Evolutionary conservation across 1,284 basidiomycete species (phyloP).

Genomic region (Afroboletus lepidellus): DNA sequence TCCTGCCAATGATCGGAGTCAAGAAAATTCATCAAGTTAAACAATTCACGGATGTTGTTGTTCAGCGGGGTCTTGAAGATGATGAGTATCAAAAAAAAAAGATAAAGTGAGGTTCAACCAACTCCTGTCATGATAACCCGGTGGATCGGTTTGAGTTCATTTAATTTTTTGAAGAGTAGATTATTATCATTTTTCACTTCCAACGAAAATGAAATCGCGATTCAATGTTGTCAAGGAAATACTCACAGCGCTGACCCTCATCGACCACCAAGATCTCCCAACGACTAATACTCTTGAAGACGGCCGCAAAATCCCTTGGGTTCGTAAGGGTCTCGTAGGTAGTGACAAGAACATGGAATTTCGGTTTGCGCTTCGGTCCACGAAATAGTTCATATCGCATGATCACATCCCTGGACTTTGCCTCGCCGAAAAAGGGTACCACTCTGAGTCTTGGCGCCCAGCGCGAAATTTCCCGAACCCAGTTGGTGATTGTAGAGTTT

Average conservation of each 20-base stretch:
- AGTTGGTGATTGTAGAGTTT: slow-evolving; percentile 90
- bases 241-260: slow-evolving; percentile 87
- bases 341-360: slow-evolving; percentile 84
- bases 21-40: slow-evolving; percentile 94
- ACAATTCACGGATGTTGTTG: slow-evolving; percentile 93
- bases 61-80: slow-evolving; percentile 82
- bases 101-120: slow-evolving; percentile 21
- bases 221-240: not conserved
- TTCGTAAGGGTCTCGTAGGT: slow-evolving; percentile 83
- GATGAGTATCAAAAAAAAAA: slow-evolving; percentile 3
- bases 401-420: slow-evolving; percentile 77
- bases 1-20: slow-evolving; percentile 77
- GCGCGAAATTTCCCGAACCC: slow-evolving; percentile 84
- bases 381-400: slow-evolving; percentile 83
- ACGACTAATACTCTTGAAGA: slow-evolving; percentile 79
- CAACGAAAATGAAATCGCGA: slow-evolving; percentile 6
- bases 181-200: slow-evolving; percentile 81
- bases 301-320: slow-evolving; percentile 60
- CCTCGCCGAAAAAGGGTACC: slow-evolving; percentile 81
- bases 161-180: slow-evolving; percentile 81
- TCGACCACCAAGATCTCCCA: slow-evolving; percentile 95
- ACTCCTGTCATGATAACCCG: slow-evolving; percentile 91
- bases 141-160: slow-evolving; percentile 76
- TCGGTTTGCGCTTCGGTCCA: slow-evolving; percentile 49
- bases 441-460: slow-evolving; percentile 86